Conservation (phyloP, 345 rosid species). For the Brassica cretica region DNA sequence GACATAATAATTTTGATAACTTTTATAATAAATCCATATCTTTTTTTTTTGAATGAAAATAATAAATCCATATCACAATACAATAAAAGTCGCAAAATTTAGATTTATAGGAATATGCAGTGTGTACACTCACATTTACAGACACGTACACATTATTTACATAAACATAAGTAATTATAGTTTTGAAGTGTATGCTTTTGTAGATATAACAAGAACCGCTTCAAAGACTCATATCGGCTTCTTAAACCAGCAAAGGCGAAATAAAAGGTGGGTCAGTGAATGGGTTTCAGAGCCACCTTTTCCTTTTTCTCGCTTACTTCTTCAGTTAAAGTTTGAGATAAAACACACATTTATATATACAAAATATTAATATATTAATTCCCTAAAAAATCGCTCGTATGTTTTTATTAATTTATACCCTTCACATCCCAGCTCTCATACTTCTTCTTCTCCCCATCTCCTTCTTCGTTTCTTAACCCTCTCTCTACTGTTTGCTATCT, state of each 20-base stretch:
- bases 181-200: not conserved
- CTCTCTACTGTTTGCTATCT: constrained; percentile 14
- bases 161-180: not conserved
- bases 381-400: not conserved
- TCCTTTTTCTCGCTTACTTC: constrained; percentile 43
- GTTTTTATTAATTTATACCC: constrained; percentile 28
- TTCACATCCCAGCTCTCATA: constrained; percentile 35
- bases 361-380: constrained; percentile 4
- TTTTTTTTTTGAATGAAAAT: too few relatives aligned
- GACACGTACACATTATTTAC: not conserved
- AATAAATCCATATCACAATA: not conserved
- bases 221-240: constrained; percentile 33
- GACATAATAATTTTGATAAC: not conserved
- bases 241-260: constrained; percentile 41
- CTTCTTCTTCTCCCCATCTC: constrained; percentile 24
- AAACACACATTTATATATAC: constrained; percentile 6
- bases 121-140: constrained; percentile 12
- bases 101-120: constrained; percentile 7
- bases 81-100: not conserved
- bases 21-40: not conserved
- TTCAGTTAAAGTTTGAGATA: constrained; percentile 39
- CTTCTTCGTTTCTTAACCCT: constrained; percentile 17
- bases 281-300: constrained; percentile 43
- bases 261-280: constrained; percentile 40
- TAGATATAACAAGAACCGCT: constrained; percentile 31